phyloP scores from a whole-genome alignment of 805 yeast species.

The Metschnikowia reukaufii region DNA sequence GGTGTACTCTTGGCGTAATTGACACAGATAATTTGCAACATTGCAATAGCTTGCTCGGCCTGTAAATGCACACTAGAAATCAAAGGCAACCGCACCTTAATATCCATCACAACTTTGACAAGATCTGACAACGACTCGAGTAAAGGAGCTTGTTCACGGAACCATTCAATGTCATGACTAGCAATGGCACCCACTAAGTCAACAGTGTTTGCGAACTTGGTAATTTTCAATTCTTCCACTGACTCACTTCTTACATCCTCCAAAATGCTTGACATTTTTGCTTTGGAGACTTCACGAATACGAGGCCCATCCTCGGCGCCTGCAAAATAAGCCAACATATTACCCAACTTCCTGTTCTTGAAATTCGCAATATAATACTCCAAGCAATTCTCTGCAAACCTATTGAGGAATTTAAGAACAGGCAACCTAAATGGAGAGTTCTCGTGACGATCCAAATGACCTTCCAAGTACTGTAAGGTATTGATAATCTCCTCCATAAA shows the following conservation, averaged over 20 bases:
- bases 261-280: constrained; percentile 50
- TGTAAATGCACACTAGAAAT: constrained; percentile 67
- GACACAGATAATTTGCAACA: constrained; percentile 49
- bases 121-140: constrained; percentile 44
- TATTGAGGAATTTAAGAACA: constrained; percentile 77
- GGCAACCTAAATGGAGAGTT: constrained; percentile 91
- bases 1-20: constrained; percentile 27
- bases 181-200: constrained; percentile 61
- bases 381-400: constrained; percentile 75
- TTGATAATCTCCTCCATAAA: constrained; percentile 84
- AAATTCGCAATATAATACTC: constrained; percentile 68
- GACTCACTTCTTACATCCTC: constrained; percentile 49
- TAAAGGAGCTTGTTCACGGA: constrained; percentile 47
- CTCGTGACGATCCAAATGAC: constrained; percentile 78
- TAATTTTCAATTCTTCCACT: constrained; percentile 52
- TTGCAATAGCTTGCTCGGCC: constrained; percentile 65
- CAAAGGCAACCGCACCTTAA: constrained; percentile 37
- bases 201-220: constrained; percentile 70
- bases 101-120: constrained; percentile 43
- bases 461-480: constrained; percentile 75
- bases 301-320: constrained; percentile 53
- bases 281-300: constrained; percentile 56
- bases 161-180: constrained; percentile 56
- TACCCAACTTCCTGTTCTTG: constrained; percentile 62
- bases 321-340: constrained; percentile 66